Evolutionary conservation across 441 rosid genomes (phyloP), one percentile per base, ranked within the genome.

Genomic region (Geranium incanum): DNA sequence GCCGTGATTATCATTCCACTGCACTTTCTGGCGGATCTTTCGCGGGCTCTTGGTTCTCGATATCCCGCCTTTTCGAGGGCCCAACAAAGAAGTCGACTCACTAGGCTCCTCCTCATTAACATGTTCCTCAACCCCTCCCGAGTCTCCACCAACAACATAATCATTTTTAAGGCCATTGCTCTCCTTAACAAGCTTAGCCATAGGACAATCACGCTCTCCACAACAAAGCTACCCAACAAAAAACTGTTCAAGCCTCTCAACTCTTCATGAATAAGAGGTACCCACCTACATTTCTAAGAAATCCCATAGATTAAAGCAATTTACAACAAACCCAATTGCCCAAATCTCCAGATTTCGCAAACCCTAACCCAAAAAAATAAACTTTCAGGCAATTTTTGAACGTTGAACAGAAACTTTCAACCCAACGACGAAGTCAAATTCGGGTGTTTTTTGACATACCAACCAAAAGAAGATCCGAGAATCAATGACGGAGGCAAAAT

Each of bases 81-180:
- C 62, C 62, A 55, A 15, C 62, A 55, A 55, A 55, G 62, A 55
- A 55, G 21, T 55, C 5, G 62, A 15, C 62, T 55, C 23, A 55
- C 18, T 55, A 55, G 19, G 21, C 21, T 55, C 62, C 62, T 55
- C 62, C 23, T 1, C 62, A 55, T 55, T 15, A 15, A 18, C 62
- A 55, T 16, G 62, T 15, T 55, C 62, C 23, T 55, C 62, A 55
- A 55, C 62, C 62, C 19, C 15, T 16, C 23, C 16, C 7, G 62
- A 55, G 62, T 55, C 62, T 8, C 16, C 19, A 18, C 6, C 62
- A 55, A 19, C 62, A 16, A 55, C 21, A 55, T 6, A 15, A 55
- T 55, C 15, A 55, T 52, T 15, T 55, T 15, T 55, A 55, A 55
- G 23, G 62, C 23, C 62, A 55, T 55, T 55, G 5, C 62, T 55